Base-by-base conservation (phyloP, 768 basidiomycete species). In the Candolleomyces efflorescens region DNA sequence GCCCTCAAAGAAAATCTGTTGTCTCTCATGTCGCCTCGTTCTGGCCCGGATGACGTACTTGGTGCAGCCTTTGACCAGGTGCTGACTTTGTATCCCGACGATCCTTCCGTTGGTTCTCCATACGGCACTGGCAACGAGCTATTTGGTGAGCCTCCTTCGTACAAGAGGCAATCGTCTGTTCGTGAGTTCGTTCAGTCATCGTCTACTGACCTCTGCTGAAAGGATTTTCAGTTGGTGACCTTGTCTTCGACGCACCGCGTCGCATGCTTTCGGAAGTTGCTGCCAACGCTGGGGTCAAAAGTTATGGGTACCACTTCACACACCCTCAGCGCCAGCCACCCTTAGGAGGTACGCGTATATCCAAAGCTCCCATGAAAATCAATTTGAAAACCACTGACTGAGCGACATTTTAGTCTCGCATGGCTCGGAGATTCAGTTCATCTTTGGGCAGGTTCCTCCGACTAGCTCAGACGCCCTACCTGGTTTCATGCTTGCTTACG, bases 121-220 rank as follows among this genome's bases (percentile, higher is more conserved):
- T 82, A 73, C 60, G 69, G 69, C 12, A 81, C 79, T 2, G 78
- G 80, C 5, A 71, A 74, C 58, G 62, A 77, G 22, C 76, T 77
- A 0, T 81, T 80, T 59, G 78, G 78, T 0, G 61, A 76, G 12
- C 60, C 66, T 18, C 58, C 63, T 50, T 62, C 64, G 17, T 76
- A 64, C 63, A 73, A 76, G 58, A 70, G 73, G 4, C 63, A 59
- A 24, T 61, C 74, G 3, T 64, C 70, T 0, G 52, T 77, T 20
- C 48, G 75, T 72, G 32, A 36, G 64, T 53, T 32, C 5, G 49
- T 5, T 32, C 7, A 5, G 7, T 32, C 1, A 7, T 32, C 11
- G 7, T 32, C 32, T 7, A 32, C 11, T 36, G 12, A 26, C 49
- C 17, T 13, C 45, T 23, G 4, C 27, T 49, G n/a, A 23, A 57